Percentiles rank a stretch among this genome's conserved stretches.
phyloP scores from a whole-genome alignment of 371 early-diverging fungal species.

The Haplosporangium sp. region DNA sequence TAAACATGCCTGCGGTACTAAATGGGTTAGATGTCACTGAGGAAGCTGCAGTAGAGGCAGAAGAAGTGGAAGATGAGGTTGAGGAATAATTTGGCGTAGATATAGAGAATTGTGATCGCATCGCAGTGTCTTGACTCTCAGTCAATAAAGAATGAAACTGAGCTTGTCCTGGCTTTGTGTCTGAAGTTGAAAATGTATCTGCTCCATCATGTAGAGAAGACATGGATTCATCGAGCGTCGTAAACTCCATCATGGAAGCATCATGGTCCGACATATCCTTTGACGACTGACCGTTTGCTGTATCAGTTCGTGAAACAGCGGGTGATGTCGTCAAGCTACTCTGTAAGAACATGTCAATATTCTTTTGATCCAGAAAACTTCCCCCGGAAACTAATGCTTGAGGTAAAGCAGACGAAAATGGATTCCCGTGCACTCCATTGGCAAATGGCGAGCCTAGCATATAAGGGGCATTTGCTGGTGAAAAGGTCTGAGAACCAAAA shows the following conservation, averaged over 20 bases:
- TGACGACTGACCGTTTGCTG: neutral
- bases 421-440: conserved; percentile 15
- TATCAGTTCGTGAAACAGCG: neutral
- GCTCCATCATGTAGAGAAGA: conserved; percentile 18
- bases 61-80: neutral
- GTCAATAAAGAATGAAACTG: neutral
- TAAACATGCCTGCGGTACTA: conserved; percentile 23
- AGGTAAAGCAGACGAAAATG: conserved; percentile 31
- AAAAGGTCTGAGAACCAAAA: conserved; percentile 14
- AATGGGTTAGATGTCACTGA: conserved; percentile 26
- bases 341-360: conserved; percentile 44
- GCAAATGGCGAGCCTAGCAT: conserved; percentile 48
- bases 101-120: conserved; percentile 14
- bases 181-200: conserved; percentile 13
- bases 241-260: conserved; percentile 50
- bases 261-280: conserved; percentile 28
- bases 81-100: conserved; percentile 12
- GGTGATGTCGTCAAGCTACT: conserved; percentile 8
- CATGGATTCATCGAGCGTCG: conserved; percentile 48
- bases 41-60: neutral
- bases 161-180: neutral
- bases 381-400: conserved; percentile 22
- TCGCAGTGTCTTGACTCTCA: conserved; percentile 14
- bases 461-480: conserved; percentile 37
- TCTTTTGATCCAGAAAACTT: conserved; percentile 49